A percentile compares a stretch with the other conserved stretches of the same genome.
Evolutionary conservation across 441 rosid genomes (phyloP).

Genomic region (Geranium incanum): DNA sequence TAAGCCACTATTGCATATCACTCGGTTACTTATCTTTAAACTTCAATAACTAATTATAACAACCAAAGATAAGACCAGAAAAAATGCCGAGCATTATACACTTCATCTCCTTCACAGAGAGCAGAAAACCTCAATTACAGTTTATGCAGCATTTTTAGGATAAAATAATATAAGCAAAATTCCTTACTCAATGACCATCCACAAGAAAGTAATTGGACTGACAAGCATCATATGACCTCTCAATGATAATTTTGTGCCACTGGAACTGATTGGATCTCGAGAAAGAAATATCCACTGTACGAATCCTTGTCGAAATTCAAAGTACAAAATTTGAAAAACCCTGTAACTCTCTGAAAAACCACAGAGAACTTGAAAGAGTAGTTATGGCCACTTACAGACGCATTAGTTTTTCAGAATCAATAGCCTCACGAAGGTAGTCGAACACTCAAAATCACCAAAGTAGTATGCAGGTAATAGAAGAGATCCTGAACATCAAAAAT

Average conservation of each 20-base stretch:
- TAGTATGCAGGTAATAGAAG: neutral
- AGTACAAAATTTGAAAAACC: neutral
- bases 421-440: neutral
- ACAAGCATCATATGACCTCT: conserved; percentile 2
- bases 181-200: neutral
- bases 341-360: neutral
- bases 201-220: neutral
- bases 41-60: neutral
- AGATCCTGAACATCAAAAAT: neutral
- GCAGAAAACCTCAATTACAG: neutral
- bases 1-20: neutral
- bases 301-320: neutral
- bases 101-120: neutral
- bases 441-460: neutral
- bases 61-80: neutral
- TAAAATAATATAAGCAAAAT: neutral
- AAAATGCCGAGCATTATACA: too few species aligned
- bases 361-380: neutral
- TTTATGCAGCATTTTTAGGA: neutral
- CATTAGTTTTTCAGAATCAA: neutral
- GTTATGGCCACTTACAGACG: neutral
- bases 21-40: neutral
- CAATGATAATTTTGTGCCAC: neutral
- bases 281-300: neutral
- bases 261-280: neutral